Evolutionary conservation across 129 eudicot genomes (phyloP), one percentile per base, ranked within the genome.

Genomic region (Calendula officinalis): DNA sequence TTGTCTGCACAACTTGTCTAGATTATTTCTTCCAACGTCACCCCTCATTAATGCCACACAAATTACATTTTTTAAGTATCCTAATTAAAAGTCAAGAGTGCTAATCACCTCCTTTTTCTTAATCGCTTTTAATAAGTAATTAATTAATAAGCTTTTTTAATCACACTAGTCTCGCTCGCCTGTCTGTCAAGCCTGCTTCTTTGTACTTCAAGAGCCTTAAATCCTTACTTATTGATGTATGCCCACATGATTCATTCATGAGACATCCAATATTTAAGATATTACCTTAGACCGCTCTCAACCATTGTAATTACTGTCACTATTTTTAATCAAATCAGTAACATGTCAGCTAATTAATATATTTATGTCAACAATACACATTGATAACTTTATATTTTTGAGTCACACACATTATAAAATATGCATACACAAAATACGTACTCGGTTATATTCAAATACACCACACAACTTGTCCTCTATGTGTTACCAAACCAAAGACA

Each of bases 21-120:
- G 13, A 64, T 52, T 7, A 55, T 50, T 72, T 54, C 10, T 42
- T 36, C 65, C 64, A 13, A 64, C 57, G 69, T 51, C 56, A 61
- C 48, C 55, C 69, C 48, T 63, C 72, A 65, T 73, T 56, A 65
- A 73, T 73, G 61, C 67, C 67, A 71, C 69, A 61, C 66, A 39
- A 41, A 65, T 36, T 61, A 38, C 62, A 73, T 65, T 56, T 22
- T 22, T 22, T 22, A 22, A 22, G 30, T 22, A 22, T 22, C 30
- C 30, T 22, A 22, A 22, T 22, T 1, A 22, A 22, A 22, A 22
- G 30, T 22, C 30, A 22, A 22, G 30, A 0, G 30, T 22, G 30
- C 30, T 22, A 22, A 22, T 22, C 30, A 22, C 30, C 30, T 22
- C 30, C 30, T 22, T 2, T 22, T 56, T 56, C 67, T 73, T 73